Evolutionary conservation across 1,284 basidiomycete species (phyloP).

Genomic region (Rhodofomes roseus): DNA sequence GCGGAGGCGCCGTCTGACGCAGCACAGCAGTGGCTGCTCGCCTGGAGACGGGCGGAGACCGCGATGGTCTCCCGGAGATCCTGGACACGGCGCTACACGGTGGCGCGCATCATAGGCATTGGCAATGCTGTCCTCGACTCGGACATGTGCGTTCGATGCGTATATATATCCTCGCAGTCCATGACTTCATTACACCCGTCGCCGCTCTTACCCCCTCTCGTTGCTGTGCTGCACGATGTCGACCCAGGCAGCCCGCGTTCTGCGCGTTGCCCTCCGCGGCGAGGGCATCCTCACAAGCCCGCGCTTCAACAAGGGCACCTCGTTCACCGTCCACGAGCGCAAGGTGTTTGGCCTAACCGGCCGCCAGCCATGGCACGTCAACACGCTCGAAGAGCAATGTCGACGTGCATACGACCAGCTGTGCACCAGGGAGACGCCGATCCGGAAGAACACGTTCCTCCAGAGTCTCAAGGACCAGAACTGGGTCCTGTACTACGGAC

Average conservation of each 20-base stretch:
- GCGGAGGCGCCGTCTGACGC: neutral
- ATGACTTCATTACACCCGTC: neutral
- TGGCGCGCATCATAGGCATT: neutral
- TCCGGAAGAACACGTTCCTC: slow-evolving; percentile 69
- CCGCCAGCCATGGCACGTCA: slow-evolving; percentile 71
- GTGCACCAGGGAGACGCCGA: slow-evolving; percentile 39
- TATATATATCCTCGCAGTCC: slow-evolving; percentile 7
- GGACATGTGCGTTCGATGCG: no score
- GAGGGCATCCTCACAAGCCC: slow-evolving; percentile 60
- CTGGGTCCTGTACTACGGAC: slow-evolving; percentile 69
- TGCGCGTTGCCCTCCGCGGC: slow-evolving; percentile 55
- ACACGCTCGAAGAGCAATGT: slow-evolving; percentile 75
- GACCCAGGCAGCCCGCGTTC: slow-evolving; percentile 18
- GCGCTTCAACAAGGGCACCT: slow-evolving; percentile 71
- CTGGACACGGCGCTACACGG: neutral
- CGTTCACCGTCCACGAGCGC: slow-evolving; percentile 66
- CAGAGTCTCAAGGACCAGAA: slow-evolving; percentile 75
- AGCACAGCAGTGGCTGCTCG: neutral
- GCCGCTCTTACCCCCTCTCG: neutral
- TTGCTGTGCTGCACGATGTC: slow-evolving; percentile 13
- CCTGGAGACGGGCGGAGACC: neutral
- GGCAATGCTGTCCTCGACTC: neutral
- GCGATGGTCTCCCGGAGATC: neutral
- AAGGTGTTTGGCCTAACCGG: slow-evolving; percentile 71
- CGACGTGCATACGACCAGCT: slow-evolving; percentile 70